A percentile compares a stretch with the other conserved stretches of the same genome.
Evolutionary conservation across 2,329 filamentous ascomycete species (phyloP).

Genomic region (Graphium sp.): DNA sequence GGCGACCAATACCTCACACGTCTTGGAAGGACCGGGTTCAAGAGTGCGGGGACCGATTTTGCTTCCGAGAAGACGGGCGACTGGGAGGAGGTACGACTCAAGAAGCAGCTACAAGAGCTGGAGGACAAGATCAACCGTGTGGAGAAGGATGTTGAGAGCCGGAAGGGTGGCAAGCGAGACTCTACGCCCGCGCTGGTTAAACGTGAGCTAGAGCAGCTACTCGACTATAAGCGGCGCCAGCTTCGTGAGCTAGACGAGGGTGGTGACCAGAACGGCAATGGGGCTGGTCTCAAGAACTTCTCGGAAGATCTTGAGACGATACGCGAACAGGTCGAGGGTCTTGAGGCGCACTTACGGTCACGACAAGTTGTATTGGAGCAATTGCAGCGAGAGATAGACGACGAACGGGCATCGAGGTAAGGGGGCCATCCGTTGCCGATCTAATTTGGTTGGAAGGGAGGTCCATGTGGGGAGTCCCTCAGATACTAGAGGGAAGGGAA

Average conservation of each 20-base stretch:
- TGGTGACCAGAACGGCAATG: conserved; percentile 51
- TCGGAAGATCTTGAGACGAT: conserved; percentile 77
- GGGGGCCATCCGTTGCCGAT: too few species aligned
- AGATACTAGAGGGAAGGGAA: too few species aligned
- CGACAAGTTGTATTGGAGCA: conserved; percentile 62
- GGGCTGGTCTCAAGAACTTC: conserved; percentile 53
- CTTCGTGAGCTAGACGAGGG: conserved; percentile 61
- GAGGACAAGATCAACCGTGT: conserved; percentile 77
- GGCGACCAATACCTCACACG: conserved; percentile 92
- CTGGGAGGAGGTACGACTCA: conserved; percentile 92
- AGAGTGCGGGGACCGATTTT: conserved; percentile 80
- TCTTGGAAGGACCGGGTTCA: conserved; percentile 68
- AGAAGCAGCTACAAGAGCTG: conserved; percentile 79
- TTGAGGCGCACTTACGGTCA: conserved; percentile 67
- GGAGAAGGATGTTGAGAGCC: conserved; percentile 53
- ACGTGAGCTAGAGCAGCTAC: conserved; percentile 78
- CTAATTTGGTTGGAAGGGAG: too few species aligned
- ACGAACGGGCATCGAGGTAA: conserved; percentile 50
- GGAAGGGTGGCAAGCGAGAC: conserved; percentile 47
- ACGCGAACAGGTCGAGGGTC: conserved; percentile 82
- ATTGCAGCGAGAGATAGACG: conserved; percentile 68
- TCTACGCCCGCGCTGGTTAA: conserved; percentile 84
- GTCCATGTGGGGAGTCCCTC: too few species aligned
- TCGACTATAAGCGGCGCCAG: conserved; percentile 84
- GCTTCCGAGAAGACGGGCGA: conserved; percentile 73